Percentiles rank a stretch among this genome's conserved stretches.
These are phyloP conservation scores for Gelatoporia subvermispora DNA, from an alignment of 768 basidiomycete genomes.

Conservation along the genomic window DNA sequence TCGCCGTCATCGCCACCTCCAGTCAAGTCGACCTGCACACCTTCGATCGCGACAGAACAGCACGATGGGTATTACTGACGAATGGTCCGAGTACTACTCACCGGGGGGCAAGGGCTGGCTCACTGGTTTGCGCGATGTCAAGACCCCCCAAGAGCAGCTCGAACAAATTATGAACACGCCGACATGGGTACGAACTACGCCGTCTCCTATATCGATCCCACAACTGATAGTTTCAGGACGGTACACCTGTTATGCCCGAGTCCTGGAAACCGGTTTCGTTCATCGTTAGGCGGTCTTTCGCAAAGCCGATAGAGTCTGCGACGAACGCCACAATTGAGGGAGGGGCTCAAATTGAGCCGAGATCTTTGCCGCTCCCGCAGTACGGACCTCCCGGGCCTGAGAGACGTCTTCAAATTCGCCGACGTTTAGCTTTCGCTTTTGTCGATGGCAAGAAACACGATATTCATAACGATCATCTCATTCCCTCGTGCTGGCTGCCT, in stretches of 20 bases:
- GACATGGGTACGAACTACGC: neutral
- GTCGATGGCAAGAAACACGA: neutral
- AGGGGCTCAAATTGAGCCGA: constrained; percentile 1
- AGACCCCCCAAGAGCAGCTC: neutral
- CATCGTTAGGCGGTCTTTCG: constrained; percentile 6
- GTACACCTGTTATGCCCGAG: constrained; percentile 9
- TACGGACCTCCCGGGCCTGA: constrained; percentile 1
- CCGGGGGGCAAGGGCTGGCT: constrained; percentile 1
- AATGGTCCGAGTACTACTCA: neutral
- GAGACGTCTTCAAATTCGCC: neutral
- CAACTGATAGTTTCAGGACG: constrained; percentile 4
- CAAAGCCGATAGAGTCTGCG: neutral
- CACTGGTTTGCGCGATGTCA: constrained; percentile 5
- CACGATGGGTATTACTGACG: neutral
- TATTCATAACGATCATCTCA: constrained; percentile 18
- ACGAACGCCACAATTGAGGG: neutral
- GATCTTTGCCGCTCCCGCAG: constrained; percentile 3
- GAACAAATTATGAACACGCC: constrained; percentile 3
- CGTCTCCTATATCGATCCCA: neutral
- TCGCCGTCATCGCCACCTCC: too few relatives aligned
- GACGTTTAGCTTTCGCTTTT: neutral
- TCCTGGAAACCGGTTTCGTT: constrained; percentile 12
- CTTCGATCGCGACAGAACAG: too few relatives aligned
- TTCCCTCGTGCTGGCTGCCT: neutral
- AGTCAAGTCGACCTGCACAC: too few relatives aligned